Percentiles rank a stretch among this genome's conserved stretches.
These are phyloP conservation scores for Chlorella sp. DNA, from an alignment of 139 green algal species.

Conservation along the genomic window DNA sequence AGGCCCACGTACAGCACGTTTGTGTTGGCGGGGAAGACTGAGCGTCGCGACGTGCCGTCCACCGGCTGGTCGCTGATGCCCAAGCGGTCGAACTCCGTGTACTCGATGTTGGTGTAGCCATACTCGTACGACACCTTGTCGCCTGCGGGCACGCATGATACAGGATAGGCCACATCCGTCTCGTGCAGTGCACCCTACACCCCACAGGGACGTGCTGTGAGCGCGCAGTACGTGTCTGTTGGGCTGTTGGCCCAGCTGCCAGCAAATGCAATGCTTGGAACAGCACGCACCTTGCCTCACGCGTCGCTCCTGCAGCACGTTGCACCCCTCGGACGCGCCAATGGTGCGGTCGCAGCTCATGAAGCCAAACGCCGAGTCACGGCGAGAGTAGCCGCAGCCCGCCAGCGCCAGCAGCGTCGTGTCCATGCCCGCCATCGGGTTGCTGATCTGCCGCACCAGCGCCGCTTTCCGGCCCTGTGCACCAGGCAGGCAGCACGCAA, in stretches of 20 bases:
- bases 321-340: conserved; percentile 93
- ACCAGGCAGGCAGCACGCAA: too few species aligned
- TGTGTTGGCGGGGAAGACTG: conserved; percentile 93
- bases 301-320: conserved; percentile 76
- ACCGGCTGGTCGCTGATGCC: conserved; percentile 72
- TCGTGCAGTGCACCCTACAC: too few species aligned
- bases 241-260: too few species aligned
- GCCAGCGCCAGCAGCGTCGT: conserved; percentile 91
- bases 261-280: too few species aligned
- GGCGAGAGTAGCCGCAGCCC: conserved; percentile 38
- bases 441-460: conserved; percentile 92
- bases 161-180: too few species aligned
- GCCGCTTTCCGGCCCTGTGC: conserved; percentile 55
- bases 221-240: too few species aligned
- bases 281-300: conserved; percentile 9
- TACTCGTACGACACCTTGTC: conserved; percentile 55
- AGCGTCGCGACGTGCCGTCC: conserved; percentile 20
- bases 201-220: too few species aligned
- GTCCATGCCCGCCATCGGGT: conserved; percentile 93
- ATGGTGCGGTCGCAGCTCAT: conserved; percentile 87
- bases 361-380: conserved; percentile 84
- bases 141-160: conserved; percentile 2
- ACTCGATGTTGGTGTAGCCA: conserved; percentile 95
- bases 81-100: conserved; percentile 93
- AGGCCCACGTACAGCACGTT: conserved; percentile 93